Conservation (phyloP, 352 stramenopile genomes). For the Aphanomyces euteiches region DNA sequence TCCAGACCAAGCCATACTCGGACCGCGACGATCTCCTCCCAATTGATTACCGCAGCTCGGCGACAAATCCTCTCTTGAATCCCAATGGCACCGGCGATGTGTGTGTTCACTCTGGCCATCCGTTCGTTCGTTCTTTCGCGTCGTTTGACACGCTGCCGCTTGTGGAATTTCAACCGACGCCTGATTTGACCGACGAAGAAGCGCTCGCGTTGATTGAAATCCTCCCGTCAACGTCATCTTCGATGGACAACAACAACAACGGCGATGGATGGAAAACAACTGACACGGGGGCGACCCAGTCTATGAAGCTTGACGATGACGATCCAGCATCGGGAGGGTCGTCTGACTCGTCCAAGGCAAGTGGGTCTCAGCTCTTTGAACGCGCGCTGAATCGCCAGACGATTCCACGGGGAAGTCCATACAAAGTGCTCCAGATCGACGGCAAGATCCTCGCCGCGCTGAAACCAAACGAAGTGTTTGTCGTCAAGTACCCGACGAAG, state of each 20-base stretch:
- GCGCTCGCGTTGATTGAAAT: slow-evolving; percentile 77
- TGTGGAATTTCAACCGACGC: slow-evolving; percentile 89
- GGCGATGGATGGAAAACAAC: slow-evolving; percentile 53
- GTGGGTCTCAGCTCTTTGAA: slow-evolving; percentile 64
- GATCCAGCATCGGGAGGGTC: slow-evolving; percentile 40
- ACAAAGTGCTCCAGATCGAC: slow-evolving; percentile 77
- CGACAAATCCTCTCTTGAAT: slow-evolving; percentile 90
- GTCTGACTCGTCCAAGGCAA: slow-evolving; percentile 22
- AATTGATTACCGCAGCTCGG: slow-evolving; percentile 93
- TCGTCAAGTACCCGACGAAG: slow-evolving; percentile 69
- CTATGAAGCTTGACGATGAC: slow-evolving; percentile 74
- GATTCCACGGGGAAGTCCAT: slow-evolving; percentile 48
- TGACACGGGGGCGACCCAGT: slow-evolving; percentile 63
- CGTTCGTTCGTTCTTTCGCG: slow-evolving; percentile 92
- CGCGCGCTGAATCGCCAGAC: slow-evolving; percentile 82
- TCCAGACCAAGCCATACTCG: slow-evolving; percentile 90
- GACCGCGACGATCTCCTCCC: slow-evolving; percentile 92
- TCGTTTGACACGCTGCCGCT: slow-evolving; percentile 95
- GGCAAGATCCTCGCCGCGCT: slow-evolving; percentile 64
- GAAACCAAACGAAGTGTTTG: slow-evolving; percentile 78
- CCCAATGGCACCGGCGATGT: slow-evolving; percentile 82
- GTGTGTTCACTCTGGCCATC: slow-evolving; percentile 91
- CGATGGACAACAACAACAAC: slow-evolving; percentile 34
- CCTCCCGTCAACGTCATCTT: slow-evolving; percentile 38
- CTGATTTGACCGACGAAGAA: slow-evolving; percentile 57